Evolutionary conservation across 202 grass and related monocot genomes (phyloP).

Genomic region (Panicum hallii): DNA sequence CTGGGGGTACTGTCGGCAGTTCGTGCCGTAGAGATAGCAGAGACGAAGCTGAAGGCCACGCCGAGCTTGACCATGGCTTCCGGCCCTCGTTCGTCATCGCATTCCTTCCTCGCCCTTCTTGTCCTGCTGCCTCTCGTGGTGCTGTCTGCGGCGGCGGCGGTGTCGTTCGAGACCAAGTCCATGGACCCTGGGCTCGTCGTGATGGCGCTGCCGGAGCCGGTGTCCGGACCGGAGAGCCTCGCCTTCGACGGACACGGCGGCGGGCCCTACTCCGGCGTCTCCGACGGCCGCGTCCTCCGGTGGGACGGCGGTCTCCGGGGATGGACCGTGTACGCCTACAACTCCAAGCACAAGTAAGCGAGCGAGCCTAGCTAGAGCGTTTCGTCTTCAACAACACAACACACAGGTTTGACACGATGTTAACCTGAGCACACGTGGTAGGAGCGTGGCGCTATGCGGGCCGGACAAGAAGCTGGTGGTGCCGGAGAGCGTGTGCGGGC

Average conservation of each 20-base stretch:
- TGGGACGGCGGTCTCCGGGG: constrained; percentile 58
- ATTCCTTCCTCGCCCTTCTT: constrained; percentile 22
- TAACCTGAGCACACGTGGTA: not conserved
- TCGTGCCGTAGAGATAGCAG: not conserved
- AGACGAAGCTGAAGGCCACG: not conserved
- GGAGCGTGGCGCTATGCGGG: constrained; percentile 51
- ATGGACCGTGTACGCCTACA: constrained; percentile 76
- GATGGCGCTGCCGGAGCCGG: constrained; percentile 38
- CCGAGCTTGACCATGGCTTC: not conserved
- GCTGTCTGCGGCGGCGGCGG: not conserved
- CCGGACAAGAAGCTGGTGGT: constrained; percentile 45
- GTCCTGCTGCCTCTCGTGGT: constrained; percentile 14
- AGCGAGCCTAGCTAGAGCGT: no score
- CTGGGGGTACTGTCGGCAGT: not conserved
- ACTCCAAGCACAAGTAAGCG: constrained; percentile 58
- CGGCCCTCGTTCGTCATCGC: not conserved
- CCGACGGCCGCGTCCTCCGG: constrained; percentile 69
- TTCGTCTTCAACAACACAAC: not conserved
- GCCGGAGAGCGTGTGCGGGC: constrained; percentile 78
- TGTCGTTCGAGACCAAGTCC: constrained; percentile 39
- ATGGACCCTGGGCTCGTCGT: constrained; percentile 47
- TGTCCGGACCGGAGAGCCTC: constrained; percentile 80
- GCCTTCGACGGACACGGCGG: constrained; percentile 68
- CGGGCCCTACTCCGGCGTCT: constrained; percentile 86
- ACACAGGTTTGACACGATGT: not conserved